phyloP scores from a whole-genome alignment of 441 rosid species.

The Viola pubescens region DNA sequence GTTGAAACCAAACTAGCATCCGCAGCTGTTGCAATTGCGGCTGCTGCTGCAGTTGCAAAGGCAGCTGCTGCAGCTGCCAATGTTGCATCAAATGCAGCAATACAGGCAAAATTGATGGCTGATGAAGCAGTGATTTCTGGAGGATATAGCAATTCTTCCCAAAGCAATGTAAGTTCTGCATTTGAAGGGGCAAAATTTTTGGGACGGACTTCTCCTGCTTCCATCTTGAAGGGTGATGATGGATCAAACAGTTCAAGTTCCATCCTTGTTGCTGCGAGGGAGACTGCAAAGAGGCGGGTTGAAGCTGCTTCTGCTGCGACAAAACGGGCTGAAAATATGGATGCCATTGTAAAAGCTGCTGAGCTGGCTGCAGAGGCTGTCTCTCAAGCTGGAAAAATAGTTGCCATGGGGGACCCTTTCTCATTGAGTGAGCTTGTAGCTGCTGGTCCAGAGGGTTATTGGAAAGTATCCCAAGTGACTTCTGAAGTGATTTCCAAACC shows the following conservation, averaged over 20 bases:
- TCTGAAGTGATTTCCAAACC: conserved; percentile 29
- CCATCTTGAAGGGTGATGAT: conserved; percentile 53
- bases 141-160: conserved; percentile 23
- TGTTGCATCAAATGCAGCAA: conserved; percentile 89
- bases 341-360: conserved; percentile 91
- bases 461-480: conserved; percentile 49
- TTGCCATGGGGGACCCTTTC: conserved; percentile 75
- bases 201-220: conserved; percentile 49
- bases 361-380: conserved; percentile 94
- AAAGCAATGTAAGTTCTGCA: conserved; percentile 23
- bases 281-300: conserved; percentile 81
- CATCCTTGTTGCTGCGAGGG: conserved; percentile 72
- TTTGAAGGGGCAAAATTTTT: conserved; percentile 28
- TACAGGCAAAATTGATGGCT: conserved; percentile 92
- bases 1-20: conserved; percentile 63
- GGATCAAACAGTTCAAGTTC: conserved; percentile 49
- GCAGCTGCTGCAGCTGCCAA: conserved; percentile 97
- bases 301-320: conserved; percentile 95
- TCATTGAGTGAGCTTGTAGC: conserved; percentile 53
- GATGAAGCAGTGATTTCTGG: conserved; percentile 60
- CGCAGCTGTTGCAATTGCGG: conserved; percentile 76
- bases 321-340: conserved; percentile 89
- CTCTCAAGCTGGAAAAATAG: conserved; percentile 90
- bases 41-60: conserved; percentile 94
- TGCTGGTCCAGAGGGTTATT: conserved; percentile 66